These are phyloP conservation scores for Colletotrichum acutatum DNA, from an alignment of 2,329 filamentous ascomycete species.

Conservation along the genomic window DNA sequence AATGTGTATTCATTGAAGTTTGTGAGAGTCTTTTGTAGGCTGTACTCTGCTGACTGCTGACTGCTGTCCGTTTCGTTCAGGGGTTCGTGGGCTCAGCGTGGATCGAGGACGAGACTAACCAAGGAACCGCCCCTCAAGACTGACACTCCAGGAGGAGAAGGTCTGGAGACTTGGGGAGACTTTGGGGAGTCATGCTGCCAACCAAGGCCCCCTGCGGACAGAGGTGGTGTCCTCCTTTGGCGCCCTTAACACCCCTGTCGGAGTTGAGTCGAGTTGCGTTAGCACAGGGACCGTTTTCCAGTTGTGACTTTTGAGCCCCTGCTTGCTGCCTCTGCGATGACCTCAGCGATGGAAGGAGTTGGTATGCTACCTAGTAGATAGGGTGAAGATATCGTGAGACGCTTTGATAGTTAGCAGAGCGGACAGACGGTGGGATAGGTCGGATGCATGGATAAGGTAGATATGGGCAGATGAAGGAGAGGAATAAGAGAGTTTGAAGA, in stretches of 20 bases:
- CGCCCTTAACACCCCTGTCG: constrained; percentile 14
- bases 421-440: background rate
- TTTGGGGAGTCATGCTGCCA: constrained; percentile 7
- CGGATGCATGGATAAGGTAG: background rate
- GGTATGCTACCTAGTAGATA: background rate
- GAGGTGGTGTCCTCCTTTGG: background rate
- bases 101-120: background rate
- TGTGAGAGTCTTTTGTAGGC: background rate
- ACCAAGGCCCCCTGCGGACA: constrained; percentile 14
- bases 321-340: constrained; percentile 14
- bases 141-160: constrained; percentile 4
- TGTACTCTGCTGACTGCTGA: background rate
- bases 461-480: background rate
- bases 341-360: background rate
- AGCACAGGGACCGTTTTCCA: constrained; percentile 6
- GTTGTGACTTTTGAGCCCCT: constrained; percentile 8
- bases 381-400: background rate
- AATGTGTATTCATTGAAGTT: background rate
- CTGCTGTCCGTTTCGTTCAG: background rate
- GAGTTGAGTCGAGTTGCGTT: constrained; percentile 7
- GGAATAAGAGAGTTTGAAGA: background rate
- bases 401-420: background rate
- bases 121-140: background rate
- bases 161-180: background rate
- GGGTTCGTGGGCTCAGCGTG: constrained; percentile 1